Percentiles rank a stretch among this genome's conserved stretches.
These are phyloP conservation scores for Rhynchospora tenuis DNA, from an alignment of 176 grass and related monocot genomes.

Conservation along the genomic window DNA sequence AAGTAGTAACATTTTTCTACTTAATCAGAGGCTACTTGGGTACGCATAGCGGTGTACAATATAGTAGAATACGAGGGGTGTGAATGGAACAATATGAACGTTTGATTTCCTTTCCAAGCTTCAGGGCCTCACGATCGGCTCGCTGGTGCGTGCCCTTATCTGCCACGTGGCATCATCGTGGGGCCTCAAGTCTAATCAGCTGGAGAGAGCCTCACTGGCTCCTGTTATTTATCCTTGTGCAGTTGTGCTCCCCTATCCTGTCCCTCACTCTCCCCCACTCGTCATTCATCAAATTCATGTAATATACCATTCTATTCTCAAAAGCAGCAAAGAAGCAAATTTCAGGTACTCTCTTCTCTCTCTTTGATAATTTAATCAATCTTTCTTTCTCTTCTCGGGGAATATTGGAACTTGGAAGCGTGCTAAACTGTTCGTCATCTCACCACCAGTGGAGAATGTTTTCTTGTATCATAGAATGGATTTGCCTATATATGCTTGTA, in stretches of 20 bases:
- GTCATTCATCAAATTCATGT: conserved; percentile 10
- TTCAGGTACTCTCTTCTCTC: background rate
- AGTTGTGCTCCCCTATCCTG: conserved; percentile 29
- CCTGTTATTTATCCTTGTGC: conserved; percentile 41
- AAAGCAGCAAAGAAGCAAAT: background rate
- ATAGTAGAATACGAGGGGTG: background rate
- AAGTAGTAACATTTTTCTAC: background rate
- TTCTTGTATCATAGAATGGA: background rate
- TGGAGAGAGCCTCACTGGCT: conserved; percentile 22
- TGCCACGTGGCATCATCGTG: conserved; percentile 30
- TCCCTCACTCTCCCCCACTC: conserved; percentile 27
- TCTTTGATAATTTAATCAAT: background rate
- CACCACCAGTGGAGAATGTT: background rate
- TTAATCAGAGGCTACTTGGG: background rate
- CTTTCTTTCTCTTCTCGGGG: background rate
- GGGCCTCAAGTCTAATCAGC: conserved; percentile 16
- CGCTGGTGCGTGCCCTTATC: conserved; percentile 39
- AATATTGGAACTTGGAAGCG: too few species aligned
- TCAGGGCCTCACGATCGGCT: conserved; percentile 40
- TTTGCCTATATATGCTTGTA: too few species aligned
- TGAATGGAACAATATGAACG: background rate
- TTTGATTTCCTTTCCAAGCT: background rate
- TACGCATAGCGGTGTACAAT: background rate
- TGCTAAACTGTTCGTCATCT: too few species aligned
- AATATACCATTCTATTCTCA: background rate